Conservation (phyloP, 805 yeast species). For the Debaryomyces tyrocola region DNA sequence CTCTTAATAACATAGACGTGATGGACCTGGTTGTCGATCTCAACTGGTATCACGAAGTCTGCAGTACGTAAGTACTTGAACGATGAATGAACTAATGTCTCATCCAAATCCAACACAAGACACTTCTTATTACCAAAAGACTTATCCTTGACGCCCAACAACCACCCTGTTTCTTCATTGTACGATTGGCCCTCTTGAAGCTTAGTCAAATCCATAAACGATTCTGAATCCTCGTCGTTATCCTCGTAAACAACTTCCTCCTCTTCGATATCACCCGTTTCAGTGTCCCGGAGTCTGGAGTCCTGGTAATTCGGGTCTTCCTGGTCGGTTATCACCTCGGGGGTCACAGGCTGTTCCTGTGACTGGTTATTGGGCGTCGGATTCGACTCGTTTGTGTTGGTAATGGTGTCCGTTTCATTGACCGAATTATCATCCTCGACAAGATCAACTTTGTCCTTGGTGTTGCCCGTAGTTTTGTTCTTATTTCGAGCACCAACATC, state of each 20-base stretch:
- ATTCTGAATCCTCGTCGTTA: slow-evolving; percentile 18
- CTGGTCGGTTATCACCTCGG: neutral
- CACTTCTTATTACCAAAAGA: slow-evolving; percentile 70
- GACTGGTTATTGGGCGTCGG: slow-evolving; percentile 7
- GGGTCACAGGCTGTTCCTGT: neutral
- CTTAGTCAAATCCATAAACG: slow-evolving; percentile 55
- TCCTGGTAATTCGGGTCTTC: slow-evolving; percentile 1
- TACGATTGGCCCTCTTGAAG: slow-evolving; percentile 73
- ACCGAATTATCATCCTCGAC: slow-evolving; percentile 38
- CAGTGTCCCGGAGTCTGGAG: slow-evolving; percentile 4
- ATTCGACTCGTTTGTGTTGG: slow-evolving; percentile 33
- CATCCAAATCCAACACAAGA: slow-evolving; percentile 88
- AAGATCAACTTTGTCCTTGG: slow-evolving; percentile 22
- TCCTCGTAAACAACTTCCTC: slow-evolving; percentile 5
- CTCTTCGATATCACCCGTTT: slow-evolving; percentile 4
- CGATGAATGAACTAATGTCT: slow-evolving; percentile 92
- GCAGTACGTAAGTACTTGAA: slow-evolving; percentile 90
- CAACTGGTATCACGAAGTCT: slow-evolving; percentile 96
- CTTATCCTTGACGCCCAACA: slow-evolving; percentile 57
- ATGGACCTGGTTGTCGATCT: slow-evolving; percentile 87
- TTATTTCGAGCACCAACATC: neutral
- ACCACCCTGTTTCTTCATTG: slow-evolving; percentile 60
- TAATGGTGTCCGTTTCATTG: slow-evolving; percentile 43
- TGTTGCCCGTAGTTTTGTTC: slow-evolving; percentile 2
- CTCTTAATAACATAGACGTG: slow-evolving; percentile 95